Base-by-base conservation (phyloP, 371 early-diverging fungal genomes). In the Lichtheimia ramosa region DNA sequence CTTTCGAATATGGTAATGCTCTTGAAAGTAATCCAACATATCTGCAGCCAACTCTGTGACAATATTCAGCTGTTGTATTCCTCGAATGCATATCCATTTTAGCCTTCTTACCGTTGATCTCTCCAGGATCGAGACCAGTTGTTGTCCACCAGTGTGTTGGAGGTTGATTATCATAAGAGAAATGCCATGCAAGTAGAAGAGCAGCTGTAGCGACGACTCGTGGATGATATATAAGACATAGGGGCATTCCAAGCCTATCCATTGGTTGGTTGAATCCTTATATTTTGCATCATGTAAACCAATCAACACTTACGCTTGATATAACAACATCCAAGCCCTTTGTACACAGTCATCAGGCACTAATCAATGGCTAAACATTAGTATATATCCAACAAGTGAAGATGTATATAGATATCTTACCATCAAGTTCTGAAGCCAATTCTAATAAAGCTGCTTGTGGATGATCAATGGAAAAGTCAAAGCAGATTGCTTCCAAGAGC, bases 381-480 rank as follows among this genome's bases (percentile, higher is more conserved):
- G 5, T 10, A 46, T 25, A 25, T 25, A n/a, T 43, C 43, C 46
- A 8, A n/a, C 46, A 46, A 46, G 1, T 16, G 6, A 5, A n/a
- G 1, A n/a, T 21, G 46, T 0, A 46, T 46, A 5, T 21, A 43
- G n/a, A 15, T 18, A 43, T 43, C 54, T 64, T 71, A 70, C 80
- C 66, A 64, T 61, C 52, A 18, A 69, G 50, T 63, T 75, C 63
- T 27, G 69, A 61, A 48, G 75, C 67, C 23, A 85, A 56, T n/a
- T 66, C 62, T 15, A 86, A 66, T 46, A 92, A 66, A 41, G 57
- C 71, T 24, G 64, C 48, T 63, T 93, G 90, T 21, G 94, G 92
- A 59, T 90, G 90, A 24, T 85, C 76, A 12, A 92, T 77, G 2
- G 81, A 74, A 56, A 94, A 66, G 58, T 94, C 93, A 73, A 92